Percentiles rank a stretch among this genome's conserved stretches.
phyloP scores from a whole-genome alignment of 495 filamentous ascomycete genomes.

The Trichoderma reesei region DNA sequence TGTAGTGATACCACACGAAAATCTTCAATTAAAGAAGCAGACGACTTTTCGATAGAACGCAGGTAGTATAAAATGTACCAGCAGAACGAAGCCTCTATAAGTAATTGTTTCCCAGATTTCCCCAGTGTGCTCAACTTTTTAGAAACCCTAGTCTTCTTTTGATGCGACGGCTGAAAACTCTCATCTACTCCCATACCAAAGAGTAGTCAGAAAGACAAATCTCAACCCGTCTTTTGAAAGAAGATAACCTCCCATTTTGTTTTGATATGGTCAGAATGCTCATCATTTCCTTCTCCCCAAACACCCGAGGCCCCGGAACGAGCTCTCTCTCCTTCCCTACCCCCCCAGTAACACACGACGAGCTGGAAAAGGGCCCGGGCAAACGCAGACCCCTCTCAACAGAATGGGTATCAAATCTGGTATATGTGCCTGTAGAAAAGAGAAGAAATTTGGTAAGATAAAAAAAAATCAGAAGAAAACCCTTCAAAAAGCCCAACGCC shows the following conservation, averaged over 20 bases:
- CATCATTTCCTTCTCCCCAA: background rate
- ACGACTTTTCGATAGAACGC: no score
- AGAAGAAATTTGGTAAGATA: background rate
- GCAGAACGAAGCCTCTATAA: constrained; percentile 4
- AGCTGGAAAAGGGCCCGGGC: background rate
- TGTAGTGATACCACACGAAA: background rate
- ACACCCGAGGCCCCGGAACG: background rate
- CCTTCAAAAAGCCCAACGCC: background rate
- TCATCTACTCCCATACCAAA: background rate
- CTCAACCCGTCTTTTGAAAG: background rate
- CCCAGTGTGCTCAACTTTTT: background rate
- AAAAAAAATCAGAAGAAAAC: background rate
- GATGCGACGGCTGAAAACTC: background rate
- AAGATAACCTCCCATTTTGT: background rate
- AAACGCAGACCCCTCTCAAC: background rate
- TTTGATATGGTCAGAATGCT: background rate
- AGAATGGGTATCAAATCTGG: constrained; percentile 9
- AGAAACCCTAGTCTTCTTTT: background rate
- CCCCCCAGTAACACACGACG: background rate
- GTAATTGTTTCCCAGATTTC: background rate
- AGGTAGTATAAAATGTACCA: background rate
- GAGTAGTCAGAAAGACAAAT: background rate
- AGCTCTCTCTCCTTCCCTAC: background rate
- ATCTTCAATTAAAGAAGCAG: no score
- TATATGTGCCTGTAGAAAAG: constrained; percentile 4